phyloP scores from a whole-genome alignment of 164 flowering plant genomes.

The Macadamia integrifolia region DNA sequence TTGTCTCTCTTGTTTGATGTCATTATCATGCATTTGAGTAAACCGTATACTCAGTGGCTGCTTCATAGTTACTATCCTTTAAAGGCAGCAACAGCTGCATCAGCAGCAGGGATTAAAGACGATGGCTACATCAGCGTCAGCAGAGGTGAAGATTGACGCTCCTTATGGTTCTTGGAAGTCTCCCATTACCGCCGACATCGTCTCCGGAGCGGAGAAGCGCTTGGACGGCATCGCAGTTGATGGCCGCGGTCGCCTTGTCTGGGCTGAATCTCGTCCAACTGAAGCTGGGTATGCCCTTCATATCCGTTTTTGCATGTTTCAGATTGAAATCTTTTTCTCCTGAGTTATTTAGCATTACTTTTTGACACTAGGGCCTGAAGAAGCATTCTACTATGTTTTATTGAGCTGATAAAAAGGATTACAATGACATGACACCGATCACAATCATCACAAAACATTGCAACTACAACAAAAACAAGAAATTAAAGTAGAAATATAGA shows the following conservation, averaged over 20 bases:
- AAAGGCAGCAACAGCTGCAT: background rate
- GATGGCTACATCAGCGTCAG: slow-evolving; percentile 13
- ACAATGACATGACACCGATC: too few relatives aligned
- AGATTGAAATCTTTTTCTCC: slow-evolving; percentile 1
- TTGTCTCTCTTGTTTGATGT: too few relatives aligned
- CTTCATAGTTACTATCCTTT: background rate
- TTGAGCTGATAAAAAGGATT: too few relatives aligned
- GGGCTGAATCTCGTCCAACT: slow-evolving; percentile 81
- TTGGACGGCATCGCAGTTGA: slow-evolving; percentile 72
- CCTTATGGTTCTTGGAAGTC: slow-evolving; percentile 96
- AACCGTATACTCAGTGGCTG: too few relatives aligned
- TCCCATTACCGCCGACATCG: slow-evolving; percentile 83
- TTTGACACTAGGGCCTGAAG: too few relatives aligned
- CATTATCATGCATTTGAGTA: too few relatives aligned
- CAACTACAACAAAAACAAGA: too few relatives aligned
- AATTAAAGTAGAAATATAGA: too few relatives aligned
- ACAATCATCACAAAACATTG: too few relatives aligned
- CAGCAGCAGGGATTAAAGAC: slow-evolving; percentile 1
- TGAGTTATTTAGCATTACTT: background rate
- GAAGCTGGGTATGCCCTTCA: slow-evolving; percentile 61
- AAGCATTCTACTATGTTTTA: background rate
- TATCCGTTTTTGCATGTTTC: too few relatives aligned
- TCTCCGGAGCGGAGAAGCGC: slow-evolving; percentile 66
- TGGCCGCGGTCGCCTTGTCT: slow-evolving; percentile 53
- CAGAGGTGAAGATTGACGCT: slow-evolving; percentile 38